phyloP scores from a whole-genome alignment of 2,329 filamentous ascomycete species.

The Fusarium virguliforme region DNA sequence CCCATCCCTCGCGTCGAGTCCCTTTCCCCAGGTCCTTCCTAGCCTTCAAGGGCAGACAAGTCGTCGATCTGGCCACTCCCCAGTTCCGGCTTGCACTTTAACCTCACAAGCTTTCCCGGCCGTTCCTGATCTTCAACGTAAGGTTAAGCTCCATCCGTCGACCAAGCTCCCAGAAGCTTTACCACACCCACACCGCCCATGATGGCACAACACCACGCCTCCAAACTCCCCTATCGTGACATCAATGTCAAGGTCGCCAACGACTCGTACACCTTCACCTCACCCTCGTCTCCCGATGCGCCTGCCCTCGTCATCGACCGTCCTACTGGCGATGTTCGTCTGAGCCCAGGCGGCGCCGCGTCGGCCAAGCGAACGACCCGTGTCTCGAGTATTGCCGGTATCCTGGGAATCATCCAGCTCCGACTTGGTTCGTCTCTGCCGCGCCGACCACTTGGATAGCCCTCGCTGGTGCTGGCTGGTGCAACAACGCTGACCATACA shows the following conservation, averaged over 20 bases:
- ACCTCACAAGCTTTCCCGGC: constrained; percentile 16
- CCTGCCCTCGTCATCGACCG: constrained; percentile 91
- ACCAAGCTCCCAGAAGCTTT: constrained; percentile 35
- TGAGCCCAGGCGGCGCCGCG: constrained; percentile 84
- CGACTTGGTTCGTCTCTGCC: constrained; percentile 79
- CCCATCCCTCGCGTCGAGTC: constrained; percentile 46
- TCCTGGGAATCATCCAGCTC: constrained; percentile 93
- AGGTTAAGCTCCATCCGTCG: constrained; percentile 26
- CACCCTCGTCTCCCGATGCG: constrained; percentile 91
- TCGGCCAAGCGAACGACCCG: constrained; percentile 79
- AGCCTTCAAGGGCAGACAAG: constrained; percentile 43
- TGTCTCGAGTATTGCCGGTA: constrained; percentile 94
- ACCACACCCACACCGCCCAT: constrained; percentile 26
- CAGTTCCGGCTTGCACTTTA: constrained; percentile 32
- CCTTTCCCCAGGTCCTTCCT: constrained; percentile 38
- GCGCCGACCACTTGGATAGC: constrained; percentile 31
- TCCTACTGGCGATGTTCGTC: constrained; percentile 89
- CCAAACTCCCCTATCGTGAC: constrained; percentile 84
- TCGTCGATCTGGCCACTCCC: constrained; percentile 41
- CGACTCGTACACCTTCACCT: constrained; percentile 96
- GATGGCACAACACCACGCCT: constrained; percentile 59
- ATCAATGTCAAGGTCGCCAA: constrained; percentile 96
- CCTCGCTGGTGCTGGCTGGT: constrained; percentile 24
- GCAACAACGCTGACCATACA: constrained; percentile 41
- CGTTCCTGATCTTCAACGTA: constrained; percentile 26